Conservation (phyloP, 768 basidiomycete species). For the Boletellus sp. region DNA sequence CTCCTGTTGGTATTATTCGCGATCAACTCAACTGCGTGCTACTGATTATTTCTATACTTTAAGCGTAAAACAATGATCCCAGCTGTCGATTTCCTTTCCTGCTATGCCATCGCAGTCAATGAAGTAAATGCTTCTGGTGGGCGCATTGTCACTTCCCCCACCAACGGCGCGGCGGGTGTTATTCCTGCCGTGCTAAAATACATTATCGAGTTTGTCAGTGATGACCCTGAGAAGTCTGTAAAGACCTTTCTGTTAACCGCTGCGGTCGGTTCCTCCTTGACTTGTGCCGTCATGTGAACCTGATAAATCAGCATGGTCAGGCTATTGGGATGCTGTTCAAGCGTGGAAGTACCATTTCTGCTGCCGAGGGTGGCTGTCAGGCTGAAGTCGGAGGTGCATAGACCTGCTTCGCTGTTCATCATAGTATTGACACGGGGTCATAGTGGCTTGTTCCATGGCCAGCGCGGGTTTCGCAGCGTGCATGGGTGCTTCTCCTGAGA, state of each 20-base stretch:
- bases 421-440: constrained; percentile 1
- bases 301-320: constrained; percentile 34
- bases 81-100: constrained; percentile 89
- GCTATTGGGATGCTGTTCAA: constrained; percentile 96
- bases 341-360: constrained; percentile 93
- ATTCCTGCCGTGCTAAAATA: constrained; percentile 93
- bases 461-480: constrained; percentile 91
- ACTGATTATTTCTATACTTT: constrained; percentile 1
- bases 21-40: background rate
- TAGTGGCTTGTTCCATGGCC: constrained; percentile 95
- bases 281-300: background rate
- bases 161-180: constrained; percentile 91
- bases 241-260: constrained; percentile 89
- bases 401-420: background rate
- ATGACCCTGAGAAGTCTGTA: constrained; percentile 85
- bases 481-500: constrained; percentile 87
- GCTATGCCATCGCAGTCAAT: constrained; percentile 93
- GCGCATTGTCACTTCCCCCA: constrained; percentile 91
- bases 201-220: constrained; percentile 86
- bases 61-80: constrained; percentile 86
- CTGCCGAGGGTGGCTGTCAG: constrained; percentile 93
- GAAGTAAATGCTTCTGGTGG: constrained; percentile 94
- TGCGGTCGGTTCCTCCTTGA: constrained; percentile 46
- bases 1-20: constrained; percentile 54
- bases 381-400: constrained; percentile 85